A percentile compares a stretch with the other conserved stretches of the same genome.
phyloP scores from a whole-genome alignment of 371 early-diverging fungal species.

The Zancudomyces culisetae region DNA sequence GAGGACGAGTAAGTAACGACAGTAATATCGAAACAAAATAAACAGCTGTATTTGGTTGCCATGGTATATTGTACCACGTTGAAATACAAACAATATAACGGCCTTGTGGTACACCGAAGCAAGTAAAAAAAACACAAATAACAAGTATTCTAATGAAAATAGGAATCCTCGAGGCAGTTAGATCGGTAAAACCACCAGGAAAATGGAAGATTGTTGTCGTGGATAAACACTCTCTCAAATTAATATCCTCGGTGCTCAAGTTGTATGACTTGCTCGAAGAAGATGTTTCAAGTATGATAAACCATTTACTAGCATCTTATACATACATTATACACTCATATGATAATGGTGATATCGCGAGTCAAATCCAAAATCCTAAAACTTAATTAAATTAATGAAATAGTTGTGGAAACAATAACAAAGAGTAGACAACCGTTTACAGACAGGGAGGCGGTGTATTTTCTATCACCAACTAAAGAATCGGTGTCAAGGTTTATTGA shows the following conservation, averaged over 20 bases:
- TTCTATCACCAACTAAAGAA: slow-evolving; percentile 61
- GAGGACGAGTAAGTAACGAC: background rate
- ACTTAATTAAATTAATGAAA: background rate
- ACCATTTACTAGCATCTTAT: background rate
- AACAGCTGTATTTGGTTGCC: background rate
- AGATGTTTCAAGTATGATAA: slow-evolving; percentile 58
- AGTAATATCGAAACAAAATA: background rate
- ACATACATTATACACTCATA: background rate
- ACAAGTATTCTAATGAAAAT: background rate
- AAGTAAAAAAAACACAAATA: background rate
- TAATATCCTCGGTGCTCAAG: slow-evolving; percentile 71
- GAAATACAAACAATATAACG: background rate
- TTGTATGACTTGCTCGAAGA: slow-evolving; percentile 85
- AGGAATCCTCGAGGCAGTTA: slow-evolving; percentile 51
- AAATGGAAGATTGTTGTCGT: slow-evolving; percentile 83
- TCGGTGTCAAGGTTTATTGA: slow-evolving; percentile 56
- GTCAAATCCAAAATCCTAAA: background rate
- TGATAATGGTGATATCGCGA: background rate
- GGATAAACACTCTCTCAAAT: slow-evolving; percentile 61
- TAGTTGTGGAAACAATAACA: slow-evolving; percentile 32
- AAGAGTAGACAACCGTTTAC: slow-evolving; percentile 34
- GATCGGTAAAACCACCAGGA: slow-evolving; percentile 40
- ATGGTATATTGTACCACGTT: background rate
- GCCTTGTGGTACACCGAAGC: no score
- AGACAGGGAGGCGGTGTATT: slow-evolving; percentile 70